Evolutionary conservation across 768 basidiomycete species (phyloP), one percentile per base, ranked within the genome.

Genomic region (Mycena belliarum): DNA sequence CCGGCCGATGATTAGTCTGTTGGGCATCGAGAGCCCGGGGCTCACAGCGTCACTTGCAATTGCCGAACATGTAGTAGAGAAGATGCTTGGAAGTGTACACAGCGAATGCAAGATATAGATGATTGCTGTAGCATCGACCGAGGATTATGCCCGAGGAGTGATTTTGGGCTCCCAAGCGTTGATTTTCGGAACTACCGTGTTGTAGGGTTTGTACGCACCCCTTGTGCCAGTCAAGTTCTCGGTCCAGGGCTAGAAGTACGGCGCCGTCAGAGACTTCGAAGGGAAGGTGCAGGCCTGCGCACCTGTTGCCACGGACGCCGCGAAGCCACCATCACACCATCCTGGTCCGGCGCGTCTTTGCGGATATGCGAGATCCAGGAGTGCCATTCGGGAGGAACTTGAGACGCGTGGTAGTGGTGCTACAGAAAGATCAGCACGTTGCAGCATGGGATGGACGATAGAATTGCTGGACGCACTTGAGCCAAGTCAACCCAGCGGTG

Each of bases 311-410:
- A 98, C 0, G 86, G 73, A 2, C 90, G 93, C 28, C 84, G 82
- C 37, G 80, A 65, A 57, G 78, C 82, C 66, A 88, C 82, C 72
- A 96, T 76, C 24, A 93, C 74, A 1, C 79, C 69, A 67, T 98
- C 96, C 57, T 88, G 79, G 1, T 80, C 76, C 1, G 96, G 96
- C 6, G 93, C 82, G 24, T 87, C 84, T 63, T 86, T 83, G 47
- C 96, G 89, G 66, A 96, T 97, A 69, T 97, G 94, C 11, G 82
- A 80, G 35, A 98, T 75, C 95, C 95, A 98, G 6, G 95, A 86
- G 76, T 97, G 96, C 96, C 96, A 98, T 74, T 96, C 95, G 0
- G 95, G 84, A 16, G 94, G 91, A 33, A 97, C 87, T 77, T 99
- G 96, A 0, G 92, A 82, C n/a, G 91, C 93, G 67, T 98, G 89